Evolutionary conservation across 2,329 filamentous ascomycete genomes (phyloP), one percentile per base, ranked within the genome.

Genomic region (Neonectria neomacrospora): DNA sequence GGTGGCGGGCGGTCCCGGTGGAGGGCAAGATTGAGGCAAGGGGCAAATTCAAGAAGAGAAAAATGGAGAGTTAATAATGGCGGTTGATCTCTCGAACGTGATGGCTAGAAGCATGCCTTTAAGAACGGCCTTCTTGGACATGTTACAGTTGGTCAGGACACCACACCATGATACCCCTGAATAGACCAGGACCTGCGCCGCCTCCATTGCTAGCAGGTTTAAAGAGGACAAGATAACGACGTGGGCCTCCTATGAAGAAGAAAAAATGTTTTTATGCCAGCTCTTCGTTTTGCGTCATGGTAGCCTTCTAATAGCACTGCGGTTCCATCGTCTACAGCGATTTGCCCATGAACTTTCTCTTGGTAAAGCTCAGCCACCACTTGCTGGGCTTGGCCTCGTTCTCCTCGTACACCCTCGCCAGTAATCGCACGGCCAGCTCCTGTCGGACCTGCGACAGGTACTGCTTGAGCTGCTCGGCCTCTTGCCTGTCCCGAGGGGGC

Each of bases 311-410:
- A 61, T 58, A 65, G 61, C 58, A 42, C 39, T 10, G 39, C 50
- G 42, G 44, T 30, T 32, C 37, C 10, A 41, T 28, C 50, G 22
- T 54, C 78, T 84, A 94, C 81, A 96, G 83, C 71, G 88, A 87
- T 88, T 98, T 98, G 79, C 94, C 94, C 96, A 99, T 98, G 78
- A 99, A 99, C 88, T 97, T 97, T 82, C 96, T 90, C 90, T 98
- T 98, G 57, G 92, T 93, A 79, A 97, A 99, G 85, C 96, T 98
- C 78, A 99, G 81, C 96, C 96, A 99, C 93, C 95, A 98, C 89
- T 96, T 88, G 80, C 83, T 87, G 58, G 88, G 88, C 80, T 87
- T 87, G 81, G 92, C 79, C 84, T 94, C 80, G 76, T 87, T 79
- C 82, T 94, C 94, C 58, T 91, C 90, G 78, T 97, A 99, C 68